Evolutionary conservation across 164 flowering plant genomes (phyloP).

Genomic region (Berberis thunbergii): DNA sequence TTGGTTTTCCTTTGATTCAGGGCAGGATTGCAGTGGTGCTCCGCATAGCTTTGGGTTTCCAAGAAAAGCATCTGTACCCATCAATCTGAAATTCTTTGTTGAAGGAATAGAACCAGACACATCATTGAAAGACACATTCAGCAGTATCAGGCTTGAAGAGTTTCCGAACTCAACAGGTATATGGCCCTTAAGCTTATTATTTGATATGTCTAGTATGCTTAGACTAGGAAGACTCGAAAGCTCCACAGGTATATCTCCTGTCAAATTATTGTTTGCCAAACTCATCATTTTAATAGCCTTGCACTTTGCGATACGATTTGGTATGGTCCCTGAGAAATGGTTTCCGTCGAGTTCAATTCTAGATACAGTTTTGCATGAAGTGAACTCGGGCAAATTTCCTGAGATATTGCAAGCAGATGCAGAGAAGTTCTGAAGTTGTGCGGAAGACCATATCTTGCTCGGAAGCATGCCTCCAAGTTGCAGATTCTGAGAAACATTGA

Average conservation of each 20-base stretch:
- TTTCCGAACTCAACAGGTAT: conserved; percentile 43
- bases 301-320: conserved; percentile 44
- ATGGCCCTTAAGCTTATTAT: conserved; percentile 49
- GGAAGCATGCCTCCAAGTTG: conserved; percentile 56
- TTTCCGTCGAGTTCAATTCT: conserved; percentile 54
- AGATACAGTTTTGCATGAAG: conserved; percentile 41
- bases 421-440: conserved; percentile 65
- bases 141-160: conserved; percentile 38
- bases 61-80: conserved; percentile 57
- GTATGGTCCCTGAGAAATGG: conserved; percentile 43
- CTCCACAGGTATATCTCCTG: conserved; percentile 48
- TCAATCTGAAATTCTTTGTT: conserved; percentile 28
- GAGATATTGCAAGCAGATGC: conserved; percentile 61
- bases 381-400: conserved; percentile 57
- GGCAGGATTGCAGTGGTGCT: conserved; percentile 55
- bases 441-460: conserved; percentile 49
- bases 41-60: conserved; percentile 85
- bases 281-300: conserved; percentile 34
- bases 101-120: conserved; percentile 69
- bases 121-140: conserved; percentile 75
- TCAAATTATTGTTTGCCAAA: conserved; percentile 40
- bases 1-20: conserved; percentile 23
- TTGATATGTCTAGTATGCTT: conserved; percentile 45
- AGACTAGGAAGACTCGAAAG: conserved; percentile 47
- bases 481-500: conserved; percentile 64